A percentile compares a stretch with the other conserved stretches of the same genome.
phyloP scores from a whole-genome alignment of 75 land plant species.

The Sequoia sempervirens region DNA sequence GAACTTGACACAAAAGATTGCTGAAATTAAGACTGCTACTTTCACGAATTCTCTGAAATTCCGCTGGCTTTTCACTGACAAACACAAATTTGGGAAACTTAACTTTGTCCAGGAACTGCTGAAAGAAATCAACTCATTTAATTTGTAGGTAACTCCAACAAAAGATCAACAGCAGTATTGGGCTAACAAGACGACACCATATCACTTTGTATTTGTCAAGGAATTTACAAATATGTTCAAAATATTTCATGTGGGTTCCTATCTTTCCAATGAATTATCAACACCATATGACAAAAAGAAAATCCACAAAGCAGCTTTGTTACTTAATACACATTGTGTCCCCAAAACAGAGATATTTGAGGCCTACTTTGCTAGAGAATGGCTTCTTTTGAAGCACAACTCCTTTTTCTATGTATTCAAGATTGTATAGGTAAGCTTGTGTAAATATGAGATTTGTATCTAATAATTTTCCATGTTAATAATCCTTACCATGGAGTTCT shows the following conservation, averaged over 20 bases:
- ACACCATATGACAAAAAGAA: slow-evolving; percentile 51
- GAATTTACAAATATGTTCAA: slow-evolving; percentile 65
- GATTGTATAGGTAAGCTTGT: slow-evolving; percentile 9
- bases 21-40: too few relatives aligned
- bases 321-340: slow-evolving; percentile 36
- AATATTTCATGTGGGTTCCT: slow-evolving; percentile 58
- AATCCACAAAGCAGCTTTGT: slow-evolving; percentile 71
- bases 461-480: background rate
- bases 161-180: slow-evolving; percentile 95
- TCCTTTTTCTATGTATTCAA: slow-evolving; percentile 19
- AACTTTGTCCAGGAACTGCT: too few relatives aligned
- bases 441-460: background rate
- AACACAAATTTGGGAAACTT: too few relatives aligned
- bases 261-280: slow-evolving; percentile 46
- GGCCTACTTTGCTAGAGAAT: slow-evolving; percentile 18
- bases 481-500: background rate
- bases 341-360: slow-evolving; percentile 38
- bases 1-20: background rate
- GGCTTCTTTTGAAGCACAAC: slow-evolving; percentile 21
- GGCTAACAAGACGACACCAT: slow-evolving; percentile 24
- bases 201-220: slow-evolving; percentile 55
- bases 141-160: slow-evolving; percentile 65
- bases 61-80: too few relatives aligned
- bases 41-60: too few relatives aligned
- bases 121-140: background rate